Conservation (phyloP, 345 rosid genomes). For the Salix exigua region DNA sequence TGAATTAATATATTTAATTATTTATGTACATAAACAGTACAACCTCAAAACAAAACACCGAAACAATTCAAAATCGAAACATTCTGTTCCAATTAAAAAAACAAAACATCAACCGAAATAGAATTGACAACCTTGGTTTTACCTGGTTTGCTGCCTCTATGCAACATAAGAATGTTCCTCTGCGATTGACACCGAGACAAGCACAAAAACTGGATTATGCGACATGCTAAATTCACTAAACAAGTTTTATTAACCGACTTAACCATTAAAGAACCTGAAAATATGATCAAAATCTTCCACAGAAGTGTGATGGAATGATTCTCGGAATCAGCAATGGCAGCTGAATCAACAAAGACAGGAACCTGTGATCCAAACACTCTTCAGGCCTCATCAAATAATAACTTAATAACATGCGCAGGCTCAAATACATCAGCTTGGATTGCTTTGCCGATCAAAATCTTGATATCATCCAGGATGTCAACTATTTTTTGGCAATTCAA, state of each 20-base stretch:
- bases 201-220: no score
- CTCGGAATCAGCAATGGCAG: conserved; percentile 26
- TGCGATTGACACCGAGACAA: conserved; percentile 20
- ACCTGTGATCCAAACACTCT: conserved; percentile 24
- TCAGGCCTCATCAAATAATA: conserved; percentile 32
- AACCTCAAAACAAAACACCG: rapidly evolving
- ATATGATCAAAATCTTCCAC: conserved; percentile 36
- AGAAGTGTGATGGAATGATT: conserved; percentile 26
- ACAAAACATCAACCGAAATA: no score
- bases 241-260: no score
- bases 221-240: no score
- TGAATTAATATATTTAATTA: no score
- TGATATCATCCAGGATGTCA: neutral
- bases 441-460: conserved; percentile 18
- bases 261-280: conserved; percentile 14
- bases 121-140: neutral
- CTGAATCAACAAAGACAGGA: conserved; percentile 34
- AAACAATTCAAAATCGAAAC: no score
- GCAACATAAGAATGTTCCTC: conserved; percentile 39
- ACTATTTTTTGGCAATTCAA: no score
- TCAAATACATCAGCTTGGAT: no score
- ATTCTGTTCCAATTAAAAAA: no score
- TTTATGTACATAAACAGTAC: no score
- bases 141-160: conserved; percentile 29
- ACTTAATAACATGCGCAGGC: neutral